Evolutionary conservation across 2,329 filamentous ascomycete species (phyloP), one percentile per base, ranked within the genome.

Genomic region (Bipolaris victoriae): DNA sequence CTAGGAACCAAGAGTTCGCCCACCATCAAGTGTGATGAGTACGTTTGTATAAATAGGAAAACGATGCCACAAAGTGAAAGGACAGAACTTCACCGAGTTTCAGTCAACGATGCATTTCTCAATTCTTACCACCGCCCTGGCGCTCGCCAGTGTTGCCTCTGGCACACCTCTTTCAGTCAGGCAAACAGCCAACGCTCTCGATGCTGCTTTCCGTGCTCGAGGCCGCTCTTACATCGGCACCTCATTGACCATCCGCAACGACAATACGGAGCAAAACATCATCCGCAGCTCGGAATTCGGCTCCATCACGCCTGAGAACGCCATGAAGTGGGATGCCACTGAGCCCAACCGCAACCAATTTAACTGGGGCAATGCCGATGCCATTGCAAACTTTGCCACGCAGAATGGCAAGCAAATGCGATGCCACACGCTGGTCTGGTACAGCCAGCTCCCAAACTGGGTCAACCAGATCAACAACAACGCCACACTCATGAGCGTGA

Each of bases 351-450:
- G 68, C 3, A 66, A 67, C 51, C 59, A 66, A 29, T 79, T 79
- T 60, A 75, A 61, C 52, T 78, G 70, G 52, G 58, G 73, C 70
- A 15, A 10, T 3, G 43, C 43, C n/a, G 76, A 78, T 58, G 65
- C 65, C 31, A 60, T 76, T 59, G 69, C 71, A 35, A 68, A 77
- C 48, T 75, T 71, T 45, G 76, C 76, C 4, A 68, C 68, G n/a
- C 62, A 68, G 41, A 72, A 77, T 41, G 62, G 64, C n/a, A 70
- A 74, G 57, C 55, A 73, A 49, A 18, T 55, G 13, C 6, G 48
- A 35, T 78, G 77, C 67, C 76, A 78, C 62, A 77, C 66, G n/a
- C 60, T 78, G 10, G 73, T 78, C 11, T 79, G 77, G 77, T 67
- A 77, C 62, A 68, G 61, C 43, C 75, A 77, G 47, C 60, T 78